Base-by-base conservation (phyloP, 371 early-diverging fungal genomes). In the Dinochytrium kinnereticum region DNA sequence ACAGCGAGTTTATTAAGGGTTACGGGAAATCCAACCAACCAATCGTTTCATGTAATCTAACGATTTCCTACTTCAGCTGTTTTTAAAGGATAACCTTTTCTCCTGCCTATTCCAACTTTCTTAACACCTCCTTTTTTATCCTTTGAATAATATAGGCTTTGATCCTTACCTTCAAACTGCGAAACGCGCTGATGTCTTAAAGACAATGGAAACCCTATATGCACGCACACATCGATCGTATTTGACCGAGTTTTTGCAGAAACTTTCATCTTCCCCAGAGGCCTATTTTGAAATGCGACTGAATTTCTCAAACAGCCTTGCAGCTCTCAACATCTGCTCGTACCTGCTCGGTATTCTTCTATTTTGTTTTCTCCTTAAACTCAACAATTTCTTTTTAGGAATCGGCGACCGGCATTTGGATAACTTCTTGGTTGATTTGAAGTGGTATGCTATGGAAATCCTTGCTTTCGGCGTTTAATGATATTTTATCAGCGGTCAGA, bases 391-490 rank as follows among this genome's bases (percentile, higher is more conserved):
- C 17, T 30, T 34, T 74, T 24, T 37, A 85, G 87, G 88, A 36
- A 90, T 92, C 75, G 92, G 92, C 1, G 92, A 92, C 79, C 80
- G 92, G 33, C 92, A 92, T 71, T 72, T 87, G 70, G 91, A 92
- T 33, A 92, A 92, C 75, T 88, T 90, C 66, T 73, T 92, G 70
- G 67, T 92, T 0, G 88, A 90, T 66, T 26, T 84, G 64, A 86
- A 83, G 36, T 85, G 84, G 89, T 88, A 72, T 51, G 51, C 31
- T 10, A 21, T 24, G 37, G 28, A 33, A 31, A 38, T 24, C 26
- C n/a, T 61, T 33, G 19, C 10, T 61, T 61, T 17, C 3, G 34
- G 36, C 24, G 31, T 33, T 7, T 61, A 33, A 61, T 55, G 13
- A 51, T 34, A 24, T 0, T 61, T 36, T 59, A 31, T 13, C 51